Base-by-base conservation (phyloP, 305 asterid genomes). In the Rubia balearica region DNA sequence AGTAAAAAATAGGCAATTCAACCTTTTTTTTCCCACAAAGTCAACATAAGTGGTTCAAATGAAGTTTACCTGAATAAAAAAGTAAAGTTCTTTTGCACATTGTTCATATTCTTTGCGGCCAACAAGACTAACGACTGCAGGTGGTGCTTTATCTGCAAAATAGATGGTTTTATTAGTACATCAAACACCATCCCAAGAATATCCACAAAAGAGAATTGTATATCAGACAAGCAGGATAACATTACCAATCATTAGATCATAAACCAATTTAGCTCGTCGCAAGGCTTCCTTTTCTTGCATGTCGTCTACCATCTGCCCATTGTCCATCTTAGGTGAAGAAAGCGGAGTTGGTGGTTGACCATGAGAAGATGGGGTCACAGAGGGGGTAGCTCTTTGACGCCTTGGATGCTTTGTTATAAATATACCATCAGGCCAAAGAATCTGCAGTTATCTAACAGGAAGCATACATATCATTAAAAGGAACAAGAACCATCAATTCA, bases 351-450 rank as follows among this genome's bases (percentile, higher is more conserved):
- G 69, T 42, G 83, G 56, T 78, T 69, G 84, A 76, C 73, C 81
- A 73, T 67, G 76, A 30, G 82, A 73, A 66, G 87, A 77, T 51
- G 89, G 82, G 72, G 83, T 81, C 57, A 77, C 73, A 72, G 87
- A 67, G 30, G 86, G 80, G 59, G 88, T 69, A 72, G 96, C 90
- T 69, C 75, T 86, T 76, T 78, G 90, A 70, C 97, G 85, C 73
- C 81, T 85, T 42, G 99, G 98, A 83, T 90, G 97, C 87, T 90
- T 95, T 67, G 99, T 95, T 63, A 95, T 80, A 87, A 95, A 95
- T 76, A 92, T 87, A 61, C 97, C 98, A 83, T 92, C 97, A 60
- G 96, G 98, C 98, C 98, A 95, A 68, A 95, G 89, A 80, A 92
- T 88, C 99, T 95, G 79, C 45, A 49, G 40, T 57, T 38, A 83